Base-by-base conservation (phyloP, 139 green algal species). In the Monoraphidium neglectum region DNA sequence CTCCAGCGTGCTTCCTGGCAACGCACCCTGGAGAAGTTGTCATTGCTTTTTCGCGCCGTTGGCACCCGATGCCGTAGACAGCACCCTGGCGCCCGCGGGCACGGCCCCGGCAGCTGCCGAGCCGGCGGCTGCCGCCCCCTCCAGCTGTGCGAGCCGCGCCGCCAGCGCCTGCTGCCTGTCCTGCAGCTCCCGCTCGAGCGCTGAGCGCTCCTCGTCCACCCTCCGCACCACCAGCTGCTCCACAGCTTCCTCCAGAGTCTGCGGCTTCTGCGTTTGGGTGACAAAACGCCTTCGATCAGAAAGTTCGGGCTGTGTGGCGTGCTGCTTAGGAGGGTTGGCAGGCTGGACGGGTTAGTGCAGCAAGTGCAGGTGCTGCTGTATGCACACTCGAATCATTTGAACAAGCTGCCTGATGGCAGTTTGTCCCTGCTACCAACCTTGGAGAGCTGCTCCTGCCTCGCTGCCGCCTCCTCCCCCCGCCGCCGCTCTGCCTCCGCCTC, bases 251-350 rank as follows among this genome's bases (percentile, higher is more conserved):
- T 86, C 81, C 56, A 91, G 66, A 3, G 86, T 91, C 23, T 77
- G 76, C 2, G 86, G 86, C 68, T 91, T 91, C 86, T 91, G 83
- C 70, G 65, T n/a, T n/a, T n/a, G n/a, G n/a, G n/a, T n/a, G n/a
- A n/a, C n/a, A n/a, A n/a, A n/a, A n/a, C n/a, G n/a, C n/a, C n/a
- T n/a, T n/a, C n/a, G n/a, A n/a, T n/a, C n/a, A n/a, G n/a, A n/a
- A n/a, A n/a, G n/a, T n/a, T n/a, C n/a, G n/a, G n/a, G n/a, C n/a
- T n/a, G n/a, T n/a, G n/a, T n/a, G n/a, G n/a, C n/a, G n/a, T n/a
- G n/a, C n/a, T n/a, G n/a, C n/a, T n/a, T n/a, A n/a, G n/a, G n/a
- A n/a, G n/a, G n/a, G n/a, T n/a, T n/a, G n/a, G n/a, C n/a, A n/a
- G n/a, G n/a, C n/a, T n/a, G n/a, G n/a, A n/a, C n/a, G n/a, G n/a